phyloP scores from a whole-genome alignment of 345 rosid genomes.

The Dovyalis caffra region DNA sequence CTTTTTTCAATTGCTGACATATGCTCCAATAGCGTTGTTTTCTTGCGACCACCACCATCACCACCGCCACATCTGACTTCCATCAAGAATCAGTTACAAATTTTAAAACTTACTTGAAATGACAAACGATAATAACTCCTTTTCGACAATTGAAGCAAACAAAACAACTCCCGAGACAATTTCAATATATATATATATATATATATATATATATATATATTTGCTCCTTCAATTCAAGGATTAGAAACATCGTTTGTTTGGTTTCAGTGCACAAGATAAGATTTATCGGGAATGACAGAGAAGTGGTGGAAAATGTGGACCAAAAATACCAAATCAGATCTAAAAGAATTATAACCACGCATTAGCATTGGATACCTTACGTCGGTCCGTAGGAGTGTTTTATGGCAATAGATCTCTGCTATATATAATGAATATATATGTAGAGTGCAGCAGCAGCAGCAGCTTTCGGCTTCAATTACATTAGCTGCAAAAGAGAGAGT shows the following conservation, averaged over 20 bases:
- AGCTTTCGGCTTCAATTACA: too few species aligned
- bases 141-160: background rate
- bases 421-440: too few species aligned
- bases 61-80: background rate
- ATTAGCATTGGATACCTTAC: conserved; percentile 13
- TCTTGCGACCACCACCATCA: background rate
- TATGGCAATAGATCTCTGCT: background rate
- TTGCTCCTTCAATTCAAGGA: conserved; percentile 5
- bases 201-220: background rate
- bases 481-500: background rate
- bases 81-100: conserved; percentile 1
- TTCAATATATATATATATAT: too few species aligned
- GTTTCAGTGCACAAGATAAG: too few species aligned
- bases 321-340: too few species aligned
- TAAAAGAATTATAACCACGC: too few species aligned
- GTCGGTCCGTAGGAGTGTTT: background rate
- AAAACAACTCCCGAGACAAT: too few species aligned
- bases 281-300: too few species aligned
- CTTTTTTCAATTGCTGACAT: conserved; percentile 1
- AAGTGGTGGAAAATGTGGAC: too few species aligned
- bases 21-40: conserved; percentile 11
- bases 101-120: background rate
- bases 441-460: background rate
- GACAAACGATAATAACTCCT: background rate
- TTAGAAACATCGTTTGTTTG: background rate